phyloP scores from a whole-genome alignment of 2,329 filamentous ascomycete species.

The Colletotrichum sidae region DNA sequence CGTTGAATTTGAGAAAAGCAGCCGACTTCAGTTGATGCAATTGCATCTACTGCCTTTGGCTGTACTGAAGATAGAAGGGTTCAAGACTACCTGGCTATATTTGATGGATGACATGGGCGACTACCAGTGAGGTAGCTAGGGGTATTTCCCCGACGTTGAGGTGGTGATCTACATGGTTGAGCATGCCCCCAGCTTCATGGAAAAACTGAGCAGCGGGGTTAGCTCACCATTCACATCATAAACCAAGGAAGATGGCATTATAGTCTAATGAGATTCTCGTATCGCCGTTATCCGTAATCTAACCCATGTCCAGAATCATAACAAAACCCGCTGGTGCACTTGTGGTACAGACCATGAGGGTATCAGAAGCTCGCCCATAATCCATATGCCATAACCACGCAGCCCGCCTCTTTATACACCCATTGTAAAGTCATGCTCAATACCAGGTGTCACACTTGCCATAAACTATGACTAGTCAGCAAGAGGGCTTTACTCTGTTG shows the following conservation, averaged over 20 bases:
- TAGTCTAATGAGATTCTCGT: conserved; percentile 28
- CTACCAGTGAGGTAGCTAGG: no score
- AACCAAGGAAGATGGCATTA: conserved; percentile 9
- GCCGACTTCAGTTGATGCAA: no score
- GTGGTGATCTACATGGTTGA: no score
- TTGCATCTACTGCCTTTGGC: no score
- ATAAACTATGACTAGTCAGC: conserved; percentile 68
- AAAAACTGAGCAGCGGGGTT: no score
- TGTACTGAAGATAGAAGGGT: no score
- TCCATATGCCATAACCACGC: neutral
- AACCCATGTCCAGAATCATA: conserved; percentile 22
- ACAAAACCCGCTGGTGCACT: conserved; percentile 5
- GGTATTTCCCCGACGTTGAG: no score
- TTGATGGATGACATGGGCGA: no score
- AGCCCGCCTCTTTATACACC: conserved; percentile 69
- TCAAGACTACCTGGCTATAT: no score
- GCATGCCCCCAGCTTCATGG: no score
- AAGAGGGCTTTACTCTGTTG: neutral
- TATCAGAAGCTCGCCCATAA: neutral
- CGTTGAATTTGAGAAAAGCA: no score
- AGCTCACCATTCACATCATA: no score
- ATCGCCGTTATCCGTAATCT: conserved; percentile 25
- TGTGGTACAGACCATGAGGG: conserved; percentile 1
- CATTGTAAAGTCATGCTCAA: conserved; percentile 99
- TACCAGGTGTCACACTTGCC: conserved; percentile 92